phyloP scores from a whole-genome alignment of 768 basidiomycete genomes.

The Vararia minispora region DNA sequence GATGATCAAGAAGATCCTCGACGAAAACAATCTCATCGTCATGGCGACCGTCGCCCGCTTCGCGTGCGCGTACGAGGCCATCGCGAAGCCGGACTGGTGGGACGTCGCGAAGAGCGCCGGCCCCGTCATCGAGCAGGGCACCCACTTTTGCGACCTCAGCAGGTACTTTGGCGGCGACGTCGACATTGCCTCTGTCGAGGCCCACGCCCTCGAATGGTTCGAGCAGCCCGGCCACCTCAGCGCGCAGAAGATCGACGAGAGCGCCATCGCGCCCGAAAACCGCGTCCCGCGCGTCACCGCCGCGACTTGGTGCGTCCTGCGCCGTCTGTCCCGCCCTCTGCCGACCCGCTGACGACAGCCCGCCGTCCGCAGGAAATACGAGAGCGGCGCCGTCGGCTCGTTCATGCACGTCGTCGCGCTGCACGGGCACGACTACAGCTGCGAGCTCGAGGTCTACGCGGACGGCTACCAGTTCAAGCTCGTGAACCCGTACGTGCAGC shows the following conservation, averaged over 20 bases:
- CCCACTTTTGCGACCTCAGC: constrained; percentile 94
- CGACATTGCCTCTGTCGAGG: constrained; percentile 66
- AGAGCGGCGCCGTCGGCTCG: constrained; percentile 85
- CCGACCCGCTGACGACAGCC: not conserved
- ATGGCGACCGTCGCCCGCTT: constrained; percentile 96
- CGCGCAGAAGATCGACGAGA: constrained; percentile 78
- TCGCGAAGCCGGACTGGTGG: constrained; percentile 87
- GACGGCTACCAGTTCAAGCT: constrained; percentile 87
- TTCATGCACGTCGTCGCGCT: constrained; percentile 87
- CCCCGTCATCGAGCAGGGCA: constrained; percentile 84
- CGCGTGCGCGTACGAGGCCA: constrained; percentile 75
- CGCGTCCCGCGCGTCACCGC: constrained; percentile 90
- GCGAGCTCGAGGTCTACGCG: constrained; percentile 88
- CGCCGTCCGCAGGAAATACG: constrained; percentile 66
- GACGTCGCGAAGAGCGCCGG: constrained; percentile 82
- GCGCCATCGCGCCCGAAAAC: constrained; percentile 72
- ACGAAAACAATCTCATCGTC: constrained; percentile 87
- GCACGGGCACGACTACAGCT: constrained; percentile 89
- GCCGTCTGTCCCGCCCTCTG: not conserved
- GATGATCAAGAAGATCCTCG: constrained; percentile 92
- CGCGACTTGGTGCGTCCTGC: constrained; percentile 63
- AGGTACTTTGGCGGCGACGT: constrained; percentile 97
- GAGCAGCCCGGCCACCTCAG: constrained; percentile 80
- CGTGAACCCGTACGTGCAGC: constrained; percentile 90
- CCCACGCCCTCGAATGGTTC: constrained; percentile 88